Conservation (phyloP, 2,329 filamentous ascomycete genomes). For the Metarhizium guizhouense region DNA sequence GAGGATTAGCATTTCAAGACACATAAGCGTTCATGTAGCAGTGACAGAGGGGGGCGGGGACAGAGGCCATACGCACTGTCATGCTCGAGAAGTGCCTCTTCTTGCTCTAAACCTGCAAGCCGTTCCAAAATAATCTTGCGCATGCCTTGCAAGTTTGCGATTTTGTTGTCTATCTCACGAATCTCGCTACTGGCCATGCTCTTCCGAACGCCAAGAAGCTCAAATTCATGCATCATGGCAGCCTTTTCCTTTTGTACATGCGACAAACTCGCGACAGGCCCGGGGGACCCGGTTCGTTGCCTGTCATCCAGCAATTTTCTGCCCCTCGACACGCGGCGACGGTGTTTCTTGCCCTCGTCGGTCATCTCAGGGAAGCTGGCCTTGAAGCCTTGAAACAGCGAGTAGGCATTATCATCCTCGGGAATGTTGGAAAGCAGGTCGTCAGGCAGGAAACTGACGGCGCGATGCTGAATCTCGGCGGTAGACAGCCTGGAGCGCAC, state of each 20-base stretch:
- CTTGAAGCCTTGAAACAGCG: constrained; percentile 93
- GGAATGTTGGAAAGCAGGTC: constrained; percentile 85
- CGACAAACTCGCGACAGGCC: constrained; percentile 57
- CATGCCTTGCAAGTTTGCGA: constrained; percentile 88
- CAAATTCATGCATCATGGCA: constrained; percentile 71
- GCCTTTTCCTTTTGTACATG: constrained; percentile 75
- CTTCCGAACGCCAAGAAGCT: constrained; percentile 87
- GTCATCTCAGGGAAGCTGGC: constrained; percentile 68
- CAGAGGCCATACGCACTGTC: constrained; percentile 52
- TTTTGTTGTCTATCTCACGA: constrained; percentile 92
- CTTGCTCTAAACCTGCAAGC: constrained; percentile 76
- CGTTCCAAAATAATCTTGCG: constrained; percentile 84
- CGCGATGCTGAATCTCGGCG: constrained; percentile 87
- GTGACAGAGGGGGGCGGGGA: not conserved
- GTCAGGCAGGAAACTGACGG: constrained; percentile 79
- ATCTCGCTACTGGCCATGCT: constrained; percentile 98
- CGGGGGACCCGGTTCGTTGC: constrained; percentile 45
- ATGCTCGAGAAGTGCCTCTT: constrained; percentile 83
- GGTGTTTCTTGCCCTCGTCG: constrained; percentile 63
- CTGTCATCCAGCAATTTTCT: constrained; percentile 58
- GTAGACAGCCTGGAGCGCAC: constrained; percentile 87
- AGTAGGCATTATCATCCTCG: constrained; percentile 77
- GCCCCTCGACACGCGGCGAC: constrained; percentile 62
- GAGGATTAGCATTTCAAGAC: not conserved
- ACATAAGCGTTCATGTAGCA: not conserved